phyloP scores from a whole-genome alignment of 1,139 yeast species.

The Kurtzmaniella quercitrusa region DNA sequence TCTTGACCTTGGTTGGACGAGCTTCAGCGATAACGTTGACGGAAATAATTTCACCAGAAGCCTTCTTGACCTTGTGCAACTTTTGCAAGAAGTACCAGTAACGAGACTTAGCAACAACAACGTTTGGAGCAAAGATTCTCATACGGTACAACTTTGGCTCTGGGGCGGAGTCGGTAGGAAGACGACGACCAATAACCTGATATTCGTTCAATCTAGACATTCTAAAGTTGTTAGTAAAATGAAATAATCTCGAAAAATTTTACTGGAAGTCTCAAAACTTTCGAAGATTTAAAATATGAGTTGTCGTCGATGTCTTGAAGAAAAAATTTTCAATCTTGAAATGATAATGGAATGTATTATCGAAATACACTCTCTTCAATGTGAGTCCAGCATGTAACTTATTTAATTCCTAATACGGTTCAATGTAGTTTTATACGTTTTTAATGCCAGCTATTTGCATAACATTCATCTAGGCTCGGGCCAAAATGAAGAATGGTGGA shows the following conservation, averaged over 20 bases:
- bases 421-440: no score
- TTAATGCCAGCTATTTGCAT: no score
- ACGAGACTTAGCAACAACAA: slow-evolving; percentile 99
- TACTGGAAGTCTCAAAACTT: neutral
- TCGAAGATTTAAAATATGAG: neutral
- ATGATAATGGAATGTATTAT: neutral
- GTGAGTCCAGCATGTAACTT: no score
- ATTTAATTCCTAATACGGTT: no score
- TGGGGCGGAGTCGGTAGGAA: slow-evolving; percentile 98
- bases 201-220: slow-evolving; percentile 97
- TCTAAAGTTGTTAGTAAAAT: slow-evolving; percentile 19
- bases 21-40: slow-evolving; percentile 89
- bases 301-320: neutral
- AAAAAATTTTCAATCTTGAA: neutral
- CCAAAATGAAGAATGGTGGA: no score
- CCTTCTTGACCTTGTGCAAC: slow-evolving; percentile 99
- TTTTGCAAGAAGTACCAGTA: slow-evolving; percentile 99
- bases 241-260: neutral
- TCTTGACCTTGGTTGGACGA: slow-evolving; percentile 98
- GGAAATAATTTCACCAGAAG: slow-evolving; percentile 98
- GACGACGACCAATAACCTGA: slow-evolving; percentile 99
- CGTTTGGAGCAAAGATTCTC: slow-evolving; percentile 99
- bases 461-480: no score
- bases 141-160: slow-evolving; percentile 99
- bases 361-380: no score